Evolutionary conservation across 2,329 filamentous ascomycete genomes (phyloP).

Genomic region (Cytospora piceicola): DNA sequence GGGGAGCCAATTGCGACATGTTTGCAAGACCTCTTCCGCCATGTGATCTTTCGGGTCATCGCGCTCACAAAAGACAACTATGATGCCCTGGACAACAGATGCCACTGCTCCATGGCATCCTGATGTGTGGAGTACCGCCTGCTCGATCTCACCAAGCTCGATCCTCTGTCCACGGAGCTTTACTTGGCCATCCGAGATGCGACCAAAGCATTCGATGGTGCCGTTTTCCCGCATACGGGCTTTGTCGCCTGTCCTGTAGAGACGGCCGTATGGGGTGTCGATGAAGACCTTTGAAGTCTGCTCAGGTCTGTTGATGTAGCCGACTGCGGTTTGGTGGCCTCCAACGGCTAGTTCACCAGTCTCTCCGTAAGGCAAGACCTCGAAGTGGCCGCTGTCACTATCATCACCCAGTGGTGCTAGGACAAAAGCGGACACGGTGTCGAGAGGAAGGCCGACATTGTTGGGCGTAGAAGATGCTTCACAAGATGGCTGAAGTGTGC

Average conservation of each 20-base stretch:
- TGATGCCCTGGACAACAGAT: slow-evolving; percentile 65
- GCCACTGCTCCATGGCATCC: slow-evolving; percentile 70
- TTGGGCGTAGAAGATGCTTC: slow-evolving; percentile 58
- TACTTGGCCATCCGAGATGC: slow-evolving; percentile 79
- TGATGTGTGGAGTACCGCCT: slow-evolving; percentile 63
- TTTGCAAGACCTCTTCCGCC: slow-evolving; percentile 52
- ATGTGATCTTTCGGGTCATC: slow-evolving; percentile 45
- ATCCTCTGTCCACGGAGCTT: slow-evolving; percentile 85
- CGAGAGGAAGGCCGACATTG: slow-evolving; percentile 77
- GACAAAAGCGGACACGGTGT: slow-evolving; percentile 80
- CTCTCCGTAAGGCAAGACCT: slow-evolving; percentile 65
- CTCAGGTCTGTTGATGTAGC: slow-evolving; percentile 80
- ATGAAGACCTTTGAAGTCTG: slow-evolving; percentile 76
- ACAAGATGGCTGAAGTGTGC: slow-evolving; percentile 71
- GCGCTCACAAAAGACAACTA: slow-evolving; percentile 76
- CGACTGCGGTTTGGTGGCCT: slow-evolving; percentile 76
- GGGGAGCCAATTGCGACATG: slow-evolving; percentile 77
- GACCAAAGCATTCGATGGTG: slow-evolving; percentile 79
- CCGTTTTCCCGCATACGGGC: slow-evolving; percentile 70
- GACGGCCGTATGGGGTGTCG: slow-evolving; percentile 64
- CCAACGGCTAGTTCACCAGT: slow-evolving; percentile 81
- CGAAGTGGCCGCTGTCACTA: slow-evolving; percentile 2
- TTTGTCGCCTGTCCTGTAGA: slow-evolving; percentile 88
- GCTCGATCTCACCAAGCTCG: slow-evolving; percentile 78
- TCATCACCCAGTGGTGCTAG: slow-evolving; percentile 52